Evolutionary conservation across 1,139 yeast genomes (phyloP).

Genomic region (Casaregolazyma suthepensis): DNA sequence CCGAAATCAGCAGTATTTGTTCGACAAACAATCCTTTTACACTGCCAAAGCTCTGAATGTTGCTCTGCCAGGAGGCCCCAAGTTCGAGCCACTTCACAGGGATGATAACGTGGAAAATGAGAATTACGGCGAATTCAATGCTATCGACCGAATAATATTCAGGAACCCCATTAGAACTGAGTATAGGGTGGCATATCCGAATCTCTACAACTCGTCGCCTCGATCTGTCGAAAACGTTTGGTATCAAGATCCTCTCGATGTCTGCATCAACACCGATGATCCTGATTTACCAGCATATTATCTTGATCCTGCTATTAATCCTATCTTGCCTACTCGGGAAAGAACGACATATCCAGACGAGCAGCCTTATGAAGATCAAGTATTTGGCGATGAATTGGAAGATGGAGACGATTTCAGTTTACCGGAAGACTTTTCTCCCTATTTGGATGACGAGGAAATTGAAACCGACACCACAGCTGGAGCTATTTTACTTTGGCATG

Average conservation of each 20-base stretch:
- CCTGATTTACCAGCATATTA: constrained; percentile 52
- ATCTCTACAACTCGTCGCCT: constrained; percentile 73
- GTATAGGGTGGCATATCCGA: constrained; percentile 80
- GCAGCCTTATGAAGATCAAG: constrained; percentile 2
- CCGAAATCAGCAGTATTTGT: constrained; percentile 58
- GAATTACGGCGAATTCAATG: constrained; percentile 84
- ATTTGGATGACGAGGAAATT: constrained; percentile 41
- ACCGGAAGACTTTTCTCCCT: constrained; percentile 42
- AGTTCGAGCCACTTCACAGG: constrained; percentile 81
- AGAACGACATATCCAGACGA: constrained; percentile 18
- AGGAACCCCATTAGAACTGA: constrained; percentile 74
- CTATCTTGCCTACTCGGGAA: constrained; percentile 37
- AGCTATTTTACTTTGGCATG: constrained; percentile 65
- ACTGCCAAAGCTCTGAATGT: constrained; percentile 87
- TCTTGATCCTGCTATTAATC: constrained; percentile 51
- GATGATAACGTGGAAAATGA: constrained; percentile 58
- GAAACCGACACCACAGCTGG: constrained; percentile 46
- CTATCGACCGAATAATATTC: constrained; percentile 79
- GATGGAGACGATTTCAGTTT: constrained; percentile 30
- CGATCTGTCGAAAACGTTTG: constrained; percentile 53
- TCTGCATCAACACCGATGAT: constrained; percentile 43
- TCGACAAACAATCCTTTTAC: constrained; percentile 70
- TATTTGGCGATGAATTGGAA: constrained; percentile 25
- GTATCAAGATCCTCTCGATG: constrained; percentile 57
- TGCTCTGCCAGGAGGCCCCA: constrained; percentile 93